Evolutionary conservation across 371 early-diverging fungal genomes (phyloP), one percentile per base, ranked within the genome.

Genomic region (Mucor piriformis): DNA sequence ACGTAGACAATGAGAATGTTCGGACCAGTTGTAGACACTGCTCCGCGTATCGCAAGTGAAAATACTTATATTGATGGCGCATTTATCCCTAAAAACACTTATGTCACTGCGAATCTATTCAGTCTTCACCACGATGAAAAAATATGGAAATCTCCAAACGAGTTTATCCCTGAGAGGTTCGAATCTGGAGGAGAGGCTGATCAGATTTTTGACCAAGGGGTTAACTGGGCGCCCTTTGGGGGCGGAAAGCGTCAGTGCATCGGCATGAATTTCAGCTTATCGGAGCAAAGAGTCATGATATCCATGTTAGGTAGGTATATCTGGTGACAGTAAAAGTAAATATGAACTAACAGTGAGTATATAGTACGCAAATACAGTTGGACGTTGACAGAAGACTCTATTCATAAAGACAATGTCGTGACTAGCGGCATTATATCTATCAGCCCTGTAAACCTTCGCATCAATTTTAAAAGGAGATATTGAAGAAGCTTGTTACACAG

Each of bases 211-310:
- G 43, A 20, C 51, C 50, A 57, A 18, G 66, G 66, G 1, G 21
- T 69, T 18, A 18, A 59, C 24, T 74, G 69, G 69, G 43, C 72
- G 13, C 73, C 73, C 1, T 77, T 77, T 49, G 64, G 72, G 25
- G 50, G 42, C 21, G 77, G 74, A 21, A 34, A 54, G 12, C 61
- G 73, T 10, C 59, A 61, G 18, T 77, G 74, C 43, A 47, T 77
- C 29, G 74, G 78, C 54, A 83, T 72, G 73, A 74, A 74, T 48
- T 74, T 77, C 50, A 69, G 77, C 4, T 54, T 84, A 40, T 54
- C 69, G 18, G 79, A 80, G 25, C 82, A 80, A 54, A 69, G 79
- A 11, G 60, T 84, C 10, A 27, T 77, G 3, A 52, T 81, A 15
- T 61, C 70, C 11, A 70, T 80, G 72, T 48, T 84, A 18, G 46